Conservation (phyloP, 2,329 filamentous ascomycete species). For the Fusarium acutatum region DNA sequence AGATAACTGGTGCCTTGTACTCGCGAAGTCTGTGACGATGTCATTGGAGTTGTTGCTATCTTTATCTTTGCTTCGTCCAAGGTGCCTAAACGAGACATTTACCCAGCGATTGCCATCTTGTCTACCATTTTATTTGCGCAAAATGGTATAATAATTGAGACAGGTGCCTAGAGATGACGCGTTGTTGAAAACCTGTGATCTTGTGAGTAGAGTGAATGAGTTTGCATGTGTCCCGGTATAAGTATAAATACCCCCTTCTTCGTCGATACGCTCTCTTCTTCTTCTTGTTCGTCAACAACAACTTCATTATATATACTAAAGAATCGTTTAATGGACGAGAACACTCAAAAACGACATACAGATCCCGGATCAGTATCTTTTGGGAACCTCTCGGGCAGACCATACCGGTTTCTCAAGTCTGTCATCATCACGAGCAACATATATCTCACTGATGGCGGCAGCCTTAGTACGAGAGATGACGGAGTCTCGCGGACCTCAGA, state of each 20-base stretch:
- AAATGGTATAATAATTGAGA: not conserved
- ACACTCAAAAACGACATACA: too few species aligned
- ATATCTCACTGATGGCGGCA: not conserved
- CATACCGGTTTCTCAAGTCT: not conserved
- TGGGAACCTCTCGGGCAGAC: not conserved
- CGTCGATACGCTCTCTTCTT: too few species aligned
- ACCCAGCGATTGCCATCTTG: not conserved
- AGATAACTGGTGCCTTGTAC: rapidly evolving
- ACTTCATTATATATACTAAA: not conserved
- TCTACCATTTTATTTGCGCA: not conserved
- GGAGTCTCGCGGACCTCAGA: not conserved
- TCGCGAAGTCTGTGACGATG: not conserved
- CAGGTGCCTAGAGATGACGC: rapidly evolving
- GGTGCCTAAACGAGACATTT: not conserved
- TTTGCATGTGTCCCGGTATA: not conserved
- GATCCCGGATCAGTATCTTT: not conserved
- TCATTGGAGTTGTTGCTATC: not conserved
- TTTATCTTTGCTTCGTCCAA: not conserved
- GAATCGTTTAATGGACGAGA: too few species aligned
- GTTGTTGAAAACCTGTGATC: rapidly evolving
- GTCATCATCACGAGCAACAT: not conserved
- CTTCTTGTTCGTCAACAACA: not conserved
- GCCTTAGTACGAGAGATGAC: not conserved
- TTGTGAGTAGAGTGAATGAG: not conserved
- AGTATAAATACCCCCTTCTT: not conserved